Evolutionary conservation across 1,284 basidiomycete species (phyloP), one percentile per base, ranked within the genome.

Genomic region (Leccinum pseudoinsigne): DNA sequence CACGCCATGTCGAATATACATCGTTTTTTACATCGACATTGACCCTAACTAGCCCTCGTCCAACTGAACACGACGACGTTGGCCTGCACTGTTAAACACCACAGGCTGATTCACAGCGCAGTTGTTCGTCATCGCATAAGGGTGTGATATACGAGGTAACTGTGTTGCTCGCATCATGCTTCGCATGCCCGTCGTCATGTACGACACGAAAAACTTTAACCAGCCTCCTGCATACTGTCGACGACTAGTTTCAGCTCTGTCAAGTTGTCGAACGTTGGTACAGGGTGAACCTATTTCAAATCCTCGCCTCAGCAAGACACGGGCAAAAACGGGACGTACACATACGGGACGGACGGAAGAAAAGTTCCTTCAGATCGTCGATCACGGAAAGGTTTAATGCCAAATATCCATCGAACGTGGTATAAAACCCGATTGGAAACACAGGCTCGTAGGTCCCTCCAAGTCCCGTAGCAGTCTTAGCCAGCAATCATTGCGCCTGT

Each of bases 401-500:
- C 58, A 92, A 72, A 67, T 89, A 92, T 1, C 58, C 64, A 50
- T 80, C 83, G 64, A 89, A 90, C 0, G 0, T 3, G 0, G 90
- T 91, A 70, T 91, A 92, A 71, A 88, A 93, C 2, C 90, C 90
- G 62, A 91, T 81, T 0, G 89, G 88, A 57, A 92, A 84, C 1
- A 92, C 80, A 0, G 86, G 81, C 51, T 83, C 81, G 69, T 86
- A 92, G 1, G 71, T 64, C 2, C 84, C 84, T 6, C 76, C 78
- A 40, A 75, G 74, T 12, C 84, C 84, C 55, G 73, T 78, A 0
- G 79, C 77, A 5, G 85, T 83, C 62, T 82, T 80, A 2, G 87
- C 88, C 53, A 90, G 77, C 59, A 92, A 67, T 31, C 8, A 31
- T 31, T 2, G 83, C 86, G 1, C 90, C 89, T 1, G 87, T 90